Evolutionary conservation across 2,329 filamentous ascomycete species (phyloP), one percentile per base, ranked within the genome.

Genomic region (Xylariaceae sp.): DNA sequence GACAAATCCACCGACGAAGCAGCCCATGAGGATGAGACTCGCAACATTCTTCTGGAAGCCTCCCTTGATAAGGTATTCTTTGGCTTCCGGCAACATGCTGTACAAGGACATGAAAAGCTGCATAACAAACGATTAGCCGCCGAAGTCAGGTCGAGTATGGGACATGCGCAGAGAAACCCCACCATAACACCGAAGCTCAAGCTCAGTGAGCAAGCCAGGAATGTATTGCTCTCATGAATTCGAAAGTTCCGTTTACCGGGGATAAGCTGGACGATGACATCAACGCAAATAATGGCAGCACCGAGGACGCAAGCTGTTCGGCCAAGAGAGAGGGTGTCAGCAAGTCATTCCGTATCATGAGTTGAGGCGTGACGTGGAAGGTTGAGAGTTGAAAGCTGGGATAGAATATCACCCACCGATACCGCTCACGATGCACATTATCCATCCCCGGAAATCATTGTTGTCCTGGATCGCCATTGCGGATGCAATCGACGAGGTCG

Each of bases 181-280:
- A 96, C 92, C 92, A 99, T 96, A 51, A 97, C 92, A 49, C 94
- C 93, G 66, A 96, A 96, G 72, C 92, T 97, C 64, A 99, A 76
- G 74, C 92, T 96, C 61, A 97, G 76, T 0, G 93, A 97, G 18
- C 87, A 86, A 0, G 92, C 92, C 3, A 97, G 80, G 72, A 99
- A 99, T 18, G 80, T 80, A 77, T 90, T 93, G 75, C 90, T 97
- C 63, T 96, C 89, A 71, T 95, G 86, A 66, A 99, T 95, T 67
- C 86, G 84, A 73, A 97, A 99, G 71, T 87, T 81, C 68, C 81
- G 84, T 74, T 88, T 86, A 55, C 88, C 84, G 2, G 90, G 89
- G 53, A 96, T 78, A 55, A 82, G 80, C 59, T 87, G 86, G 53
- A 96, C 79, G 56, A 96, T 69, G 45, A 91, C 71, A 74, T 99